Evolutionary conservation across 2,329 filamentous ascomycete species (phyloP), one percentile per base, ranked within the genome.

Genomic region (Colletotrichum sp.): DNA sequence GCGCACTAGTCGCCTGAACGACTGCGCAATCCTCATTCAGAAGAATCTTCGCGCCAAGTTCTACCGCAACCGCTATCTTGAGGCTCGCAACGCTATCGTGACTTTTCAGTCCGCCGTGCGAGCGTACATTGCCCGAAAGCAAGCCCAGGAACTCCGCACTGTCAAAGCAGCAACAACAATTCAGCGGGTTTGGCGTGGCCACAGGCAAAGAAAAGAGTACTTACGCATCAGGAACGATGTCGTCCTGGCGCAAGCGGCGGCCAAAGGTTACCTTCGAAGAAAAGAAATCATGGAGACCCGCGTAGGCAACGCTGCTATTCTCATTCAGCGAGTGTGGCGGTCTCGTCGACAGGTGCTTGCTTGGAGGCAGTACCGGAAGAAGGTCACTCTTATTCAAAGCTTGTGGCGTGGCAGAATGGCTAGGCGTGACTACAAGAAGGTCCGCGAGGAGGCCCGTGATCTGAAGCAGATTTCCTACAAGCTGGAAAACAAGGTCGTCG

Each of bases 381-480:
- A 98, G 88, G 92, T 98, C 75, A 90, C 96, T 78, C 92, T 98
- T 78, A 93, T 98, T 60, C 97, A 99, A 86, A 98, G 93, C 85
- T 85, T 98, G 83, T 98, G 95, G 95, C 93, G 97, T 84, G 96
- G 96, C 83, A 96, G 92, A 85, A 83, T 86, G 78, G 96, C 97
- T 71, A 93, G 97, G 79, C 92, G 90, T 79, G 93, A 92, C 65
- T 99, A 99, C 90, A 98, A 98, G 91, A 92, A 89, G 80, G 88
- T 98, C 77, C 95, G 97, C 79, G 96, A 98, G 86, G 97, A 99
- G 86, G 97, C 97, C 78, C 94, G 97, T 82, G 97, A 99, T 88
- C 91, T 99, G 84, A 98, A 98, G 90, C 96, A 98, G 86, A 99
- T 99, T 80, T 98, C 97, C 4, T 99, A 99, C 90, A 98, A 98